phyloP scores from a whole-genome alignment of 306 rosid species.

The Ochetophila trinervis region DNA sequence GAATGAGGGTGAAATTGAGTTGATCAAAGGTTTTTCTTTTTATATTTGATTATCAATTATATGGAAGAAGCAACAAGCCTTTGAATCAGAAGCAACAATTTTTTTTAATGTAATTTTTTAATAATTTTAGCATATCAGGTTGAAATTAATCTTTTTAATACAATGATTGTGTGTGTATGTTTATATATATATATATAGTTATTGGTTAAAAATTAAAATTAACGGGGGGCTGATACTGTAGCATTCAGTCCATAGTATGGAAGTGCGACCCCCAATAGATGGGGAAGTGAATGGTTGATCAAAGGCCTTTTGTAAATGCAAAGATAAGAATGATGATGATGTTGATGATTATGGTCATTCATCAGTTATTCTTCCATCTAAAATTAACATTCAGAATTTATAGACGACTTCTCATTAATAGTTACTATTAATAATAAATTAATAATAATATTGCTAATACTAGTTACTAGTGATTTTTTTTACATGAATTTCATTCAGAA shows the following conservation, averaged over 20 bases:
- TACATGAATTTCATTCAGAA: no score
- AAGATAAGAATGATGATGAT: not conserved
- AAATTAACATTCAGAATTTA: no score
- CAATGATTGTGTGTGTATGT: conserved; percentile 35
- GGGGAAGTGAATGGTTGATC: no score
- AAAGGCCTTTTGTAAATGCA: not conserved
- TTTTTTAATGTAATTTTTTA: not conserved
- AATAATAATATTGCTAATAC: no score
- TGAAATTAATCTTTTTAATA: conserved; percentile 52
- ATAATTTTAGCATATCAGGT: conserved; percentile 33
- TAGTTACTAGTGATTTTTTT: no score
- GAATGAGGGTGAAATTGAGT: conserved; percentile 9
- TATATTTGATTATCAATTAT: no score
- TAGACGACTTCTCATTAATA: no score
- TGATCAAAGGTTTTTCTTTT: not conserved
- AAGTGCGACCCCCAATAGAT: not conserved
- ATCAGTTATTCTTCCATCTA: no score
- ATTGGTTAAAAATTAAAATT: not conserved
- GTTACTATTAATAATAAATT: no score
- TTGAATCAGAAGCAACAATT: conserved; percentile 46
- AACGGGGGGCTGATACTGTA: not conserved
- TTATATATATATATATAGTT: not conserved
- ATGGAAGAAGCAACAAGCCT: not conserved
- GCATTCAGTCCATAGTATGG: not conserved
- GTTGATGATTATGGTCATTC: no score